Percentiles rank a stretch among this genome's conserved stretches.
These are phyloP conservation scores for Astrocystis sublimbata DNA, from an alignment of 495 filamentous ascomycete genomes.

Conservation along the genomic window DNA sequence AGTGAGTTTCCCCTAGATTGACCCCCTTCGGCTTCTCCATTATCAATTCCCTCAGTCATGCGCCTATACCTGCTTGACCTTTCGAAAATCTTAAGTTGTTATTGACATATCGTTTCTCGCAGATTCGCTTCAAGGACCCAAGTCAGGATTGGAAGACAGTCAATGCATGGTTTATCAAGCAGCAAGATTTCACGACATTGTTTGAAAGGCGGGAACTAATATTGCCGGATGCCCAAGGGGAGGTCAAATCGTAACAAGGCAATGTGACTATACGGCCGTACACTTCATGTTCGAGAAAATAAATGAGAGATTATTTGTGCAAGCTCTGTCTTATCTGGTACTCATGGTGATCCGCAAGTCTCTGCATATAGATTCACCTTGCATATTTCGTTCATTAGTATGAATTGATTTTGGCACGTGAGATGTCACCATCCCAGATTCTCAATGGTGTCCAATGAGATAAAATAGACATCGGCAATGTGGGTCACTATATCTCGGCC, in stretches of 20 bases:
- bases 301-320: background rate
- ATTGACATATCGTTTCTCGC: slow-evolving; percentile 12
- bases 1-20: slow-evolving; percentile 33
- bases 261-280: too few relatives aligned
- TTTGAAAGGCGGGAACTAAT: slow-evolving; percentile 53
- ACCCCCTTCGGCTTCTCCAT: background rate
- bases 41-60: too few relatives aligned
- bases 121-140: slow-evolving; percentile 61
- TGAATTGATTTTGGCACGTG: background rate
- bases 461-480: background rate
- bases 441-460: slow-evolving; percentile 6
- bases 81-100: background rate
- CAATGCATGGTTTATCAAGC: slow-evolving; percentile 75
- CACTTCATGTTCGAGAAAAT: background rate
- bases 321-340: too few relatives aligned
- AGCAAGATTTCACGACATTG: slow-evolving; percentile 61
- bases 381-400: too few relatives aligned
- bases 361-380: too few relatives aligned
- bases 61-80: background rate
- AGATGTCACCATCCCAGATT: background rate
- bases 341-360: too few relatives aligned
- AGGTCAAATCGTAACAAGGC: background rate
- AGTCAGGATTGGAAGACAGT: slow-evolving; percentile 64
- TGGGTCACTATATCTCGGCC: background rate
- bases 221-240: slow-evolving; percentile 30